phyloP scores from a whole-genome alignment of 371 early-diverging fungal species.

The Mucor piriformis region DNA sequence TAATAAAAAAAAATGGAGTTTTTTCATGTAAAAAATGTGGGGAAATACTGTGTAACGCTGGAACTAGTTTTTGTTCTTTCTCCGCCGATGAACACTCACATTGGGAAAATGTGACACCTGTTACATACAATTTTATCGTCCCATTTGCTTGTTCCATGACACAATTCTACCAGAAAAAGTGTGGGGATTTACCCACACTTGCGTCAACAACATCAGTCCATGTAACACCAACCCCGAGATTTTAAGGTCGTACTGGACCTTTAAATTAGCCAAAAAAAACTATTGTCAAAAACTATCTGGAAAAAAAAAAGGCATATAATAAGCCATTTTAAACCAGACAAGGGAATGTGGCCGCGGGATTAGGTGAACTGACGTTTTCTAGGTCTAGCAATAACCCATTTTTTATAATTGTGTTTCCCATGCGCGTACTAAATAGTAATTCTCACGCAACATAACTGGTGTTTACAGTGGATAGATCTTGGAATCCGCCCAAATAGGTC shows the following conservation, averaged over 20 bases:
- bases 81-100: too few species aligned
- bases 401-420: too few species aligned
- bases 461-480: conserved; percentile 1
- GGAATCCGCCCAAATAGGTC: conserved; percentile 18
- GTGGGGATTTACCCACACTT: conserved; percentile 2
- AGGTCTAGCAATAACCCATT: too few species aligned
- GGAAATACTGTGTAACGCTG: too few species aligned
- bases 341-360: conserved; percentile 28
- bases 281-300: background rate
- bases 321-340: conserved; percentile 17
- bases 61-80: too few species aligned
- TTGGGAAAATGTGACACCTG: conserved; percentile 11
- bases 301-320: background rate
- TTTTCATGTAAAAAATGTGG: background rate
- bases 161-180: background rate
- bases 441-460: conserved; percentile 22
- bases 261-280: background rate
- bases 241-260: background rate
- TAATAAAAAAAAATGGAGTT: background rate
- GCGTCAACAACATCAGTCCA: background rate
- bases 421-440: too few species aligned
- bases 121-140: background rate
- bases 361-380: too few species aligned
- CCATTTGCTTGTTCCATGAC: background rate
- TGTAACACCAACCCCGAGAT: background rate